Base-by-base conservation (phyloP, 1,284 basidiomycete species). In the Psilocybe mexicana region DNA sequence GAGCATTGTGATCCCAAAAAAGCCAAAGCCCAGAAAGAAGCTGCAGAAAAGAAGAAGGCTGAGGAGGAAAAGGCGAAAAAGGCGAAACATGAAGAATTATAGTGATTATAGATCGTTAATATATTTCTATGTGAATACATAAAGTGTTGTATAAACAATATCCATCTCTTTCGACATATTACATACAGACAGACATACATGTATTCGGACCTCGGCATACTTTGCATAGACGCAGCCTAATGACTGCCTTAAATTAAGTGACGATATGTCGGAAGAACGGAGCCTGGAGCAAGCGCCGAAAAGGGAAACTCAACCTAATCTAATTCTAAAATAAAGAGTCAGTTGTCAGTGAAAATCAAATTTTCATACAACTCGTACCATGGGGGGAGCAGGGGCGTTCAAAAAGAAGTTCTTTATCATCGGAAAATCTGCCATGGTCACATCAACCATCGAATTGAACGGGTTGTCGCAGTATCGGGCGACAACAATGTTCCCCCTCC, bases 391-490 rank as follows among this genome's bases (percentile, higher is more conserved):
- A 40, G 78, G 78, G 67, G 87, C 85, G 53, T 82, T 87, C 65
- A 84, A 73, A 55, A 92, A 80, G 68, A 86, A 91, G 70, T 92
- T 92, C 69, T 88, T 86, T 63, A 92, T 71, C 61, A 92, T 81
- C 1, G 89, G 87, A 62, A 90, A 92, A 67, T 92, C 90, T 33
- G 89, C 86, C 82, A 91, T 92, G 25, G 87, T 85, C 36, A 83
- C 84, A 67, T 90, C 78, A 28, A 85, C 82, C 81, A 92, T 82
- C 35, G 80, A 82, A 2, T 82, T 77, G 73, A 88, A 92, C 0
- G 84, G 83, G 52, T 80, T 78, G 63, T 88, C 88, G 40, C 76
- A 76, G 69, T 89, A 92, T 70, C 91, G 92, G 38, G 85, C 88
- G 43, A 90, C 74, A 61, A 92, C 74, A 55, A 92, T 80, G 68